Conservation (phyloP, 1,284 basidiomycete species). For the Ustilago cynodontis region DNA sequence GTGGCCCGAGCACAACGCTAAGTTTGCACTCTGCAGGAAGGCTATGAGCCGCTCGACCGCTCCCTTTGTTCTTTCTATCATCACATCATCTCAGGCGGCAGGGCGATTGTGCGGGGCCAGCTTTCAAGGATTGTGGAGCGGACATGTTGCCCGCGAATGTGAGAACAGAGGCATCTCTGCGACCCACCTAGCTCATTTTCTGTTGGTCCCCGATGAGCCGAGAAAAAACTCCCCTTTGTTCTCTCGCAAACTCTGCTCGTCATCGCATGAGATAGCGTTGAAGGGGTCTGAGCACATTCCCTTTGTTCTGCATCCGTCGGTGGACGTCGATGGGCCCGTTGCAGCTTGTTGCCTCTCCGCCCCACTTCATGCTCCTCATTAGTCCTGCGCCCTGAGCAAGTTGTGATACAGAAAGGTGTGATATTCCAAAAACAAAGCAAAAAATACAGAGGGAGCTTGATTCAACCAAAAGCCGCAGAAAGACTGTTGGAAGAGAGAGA, state of each 20-base stretch:
- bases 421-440: constrained; percentile 30
- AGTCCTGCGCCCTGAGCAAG: not conserved
- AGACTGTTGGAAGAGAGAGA: constrained; percentile 33
- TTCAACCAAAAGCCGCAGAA: constrained; percentile 39
- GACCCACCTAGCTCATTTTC: constrained; percentile 25
- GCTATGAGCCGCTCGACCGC: not conserved
- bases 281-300: constrained; percentile 4
- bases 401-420: constrained; percentile 3
- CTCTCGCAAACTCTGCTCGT: not conserved
- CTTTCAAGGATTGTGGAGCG: too few species aligned
- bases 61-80: constrained; percentile 27
- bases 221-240: constrained; percentile 10
- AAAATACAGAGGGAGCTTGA: constrained; percentile 16
- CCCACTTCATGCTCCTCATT: constrained; percentile 5
- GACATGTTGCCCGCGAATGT: not conserved
- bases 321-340: too few species aligned
- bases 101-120: not conserved
- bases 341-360: constrained; percentile 3
- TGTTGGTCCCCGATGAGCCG: not conserved
- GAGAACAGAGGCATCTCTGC: constrained; percentile 3
- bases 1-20: constrained; percentile 16
- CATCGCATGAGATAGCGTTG: not conserved
- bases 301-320: too few species aligned
- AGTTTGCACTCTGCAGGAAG: constrained; percentile 4
- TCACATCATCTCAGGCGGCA: not conserved